Conservation (phyloP, 495 filamentous ascomycete genomes). For the Symbiotaphrina buchneri region DNA sequence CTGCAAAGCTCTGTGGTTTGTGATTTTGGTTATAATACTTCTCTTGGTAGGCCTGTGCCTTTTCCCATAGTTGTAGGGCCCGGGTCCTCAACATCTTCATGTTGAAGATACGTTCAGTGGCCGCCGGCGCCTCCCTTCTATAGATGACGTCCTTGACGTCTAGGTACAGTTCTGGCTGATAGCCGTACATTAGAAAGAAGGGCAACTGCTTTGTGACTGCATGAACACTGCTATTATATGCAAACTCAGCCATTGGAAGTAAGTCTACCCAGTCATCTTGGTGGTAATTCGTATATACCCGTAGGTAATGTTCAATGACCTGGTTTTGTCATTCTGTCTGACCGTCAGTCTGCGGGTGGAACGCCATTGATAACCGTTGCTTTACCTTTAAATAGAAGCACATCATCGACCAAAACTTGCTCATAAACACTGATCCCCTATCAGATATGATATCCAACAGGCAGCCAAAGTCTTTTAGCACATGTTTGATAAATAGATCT, state of each 20-base stretch:
- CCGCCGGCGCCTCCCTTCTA: slow-evolving; percentile 1
- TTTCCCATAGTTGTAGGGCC: background rate
- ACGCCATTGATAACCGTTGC: slow-evolving; percentile 2
- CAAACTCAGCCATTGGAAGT: slow-evolving; percentile 9
- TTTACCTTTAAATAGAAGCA: slow-evolving; percentile 4
- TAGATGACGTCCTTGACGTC: background rate
- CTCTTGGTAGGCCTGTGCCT: background rate
- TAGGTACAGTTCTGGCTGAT: slow-evolving; percentile 1
- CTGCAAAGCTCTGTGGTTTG: background rate
- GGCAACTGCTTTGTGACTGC: slow-evolving; percentile 6
- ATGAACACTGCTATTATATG: slow-evolving; percentile 8
- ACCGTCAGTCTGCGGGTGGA: slow-evolving; percentile 7
- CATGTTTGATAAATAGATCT: background rate
- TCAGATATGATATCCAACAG: slow-evolving; percentile 2
- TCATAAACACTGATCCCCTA: slow-evolving; percentile 2
- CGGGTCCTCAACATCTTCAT: background rate
- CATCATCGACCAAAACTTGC: slow-evolving; percentile 2
- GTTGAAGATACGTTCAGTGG: background rate
- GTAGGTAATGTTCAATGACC: slow-evolving; percentile 7
- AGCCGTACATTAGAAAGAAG: slow-evolving; percentile 8
- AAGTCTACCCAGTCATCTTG: slow-evolving; percentile 6
- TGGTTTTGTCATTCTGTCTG: slow-evolving; percentile 8
- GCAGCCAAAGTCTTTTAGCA: background rate
- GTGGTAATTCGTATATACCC: slow-evolving; percentile 3
- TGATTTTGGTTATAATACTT: slow-evolving; percentile 3